A percentile compares a stretch with the other conserved stretches of the same genome.
These are phyloP conservation scores for Neofusicoccum ribis DNA, from an alignment of 2,329 filamentous ascomycete genomes.

Conservation along the genomic window DNA sequence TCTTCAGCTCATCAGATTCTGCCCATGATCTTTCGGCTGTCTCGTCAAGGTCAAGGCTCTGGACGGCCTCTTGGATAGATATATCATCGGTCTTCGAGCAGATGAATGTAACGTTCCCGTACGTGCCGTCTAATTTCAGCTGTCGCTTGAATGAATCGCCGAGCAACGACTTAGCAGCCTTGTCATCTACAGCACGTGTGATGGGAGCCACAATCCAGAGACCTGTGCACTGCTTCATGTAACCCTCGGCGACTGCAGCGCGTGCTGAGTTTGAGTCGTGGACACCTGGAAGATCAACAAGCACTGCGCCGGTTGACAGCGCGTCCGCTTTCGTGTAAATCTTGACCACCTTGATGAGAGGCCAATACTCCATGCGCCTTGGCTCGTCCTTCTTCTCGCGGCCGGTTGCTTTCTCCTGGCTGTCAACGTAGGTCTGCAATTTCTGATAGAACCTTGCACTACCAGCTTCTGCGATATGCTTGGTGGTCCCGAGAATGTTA, in stretches of 20 bases:
- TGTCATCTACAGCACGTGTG: constrained; percentile 60
- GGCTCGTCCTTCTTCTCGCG: constrained; percentile 30
- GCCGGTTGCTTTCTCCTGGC: constrained; percentile 50
- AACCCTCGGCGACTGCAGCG: constrained; percentile 57
- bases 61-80: constrained; percentile 46
- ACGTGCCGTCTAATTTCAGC: constrained; percentile 59
- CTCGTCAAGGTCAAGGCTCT: constrained; percentile 39
- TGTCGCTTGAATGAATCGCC: constrained; percentile 60
- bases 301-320: constrained; percentile 55
- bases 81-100: constrained; percentile 66
- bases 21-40: constrained; percentile 28
- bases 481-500: constrained; percentile 50
- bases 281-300: constrained; percentile 61
- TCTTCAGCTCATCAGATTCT: constrained; percentile 30
- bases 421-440: constrained; percentile 56
- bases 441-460: constrained; percentile 46
- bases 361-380: constrained; percentile 46
- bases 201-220: constrained; percentile 66
- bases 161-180: constrained; percentile 57
- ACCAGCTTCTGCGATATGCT: constrained; percentile 40
- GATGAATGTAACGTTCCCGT: constrained; percentile 59
- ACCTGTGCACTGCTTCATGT: constrained; percentile 61
- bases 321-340: constrained; percentile 53
- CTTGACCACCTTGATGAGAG: constrained; percentile 56
- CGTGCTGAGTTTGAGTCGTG: constrained; percentile 63